These are phyloP conservation scores for Ceriops decandra DNA, from an alignment of 345 rosid genomes.

Conservation along the genomic window DNA sequence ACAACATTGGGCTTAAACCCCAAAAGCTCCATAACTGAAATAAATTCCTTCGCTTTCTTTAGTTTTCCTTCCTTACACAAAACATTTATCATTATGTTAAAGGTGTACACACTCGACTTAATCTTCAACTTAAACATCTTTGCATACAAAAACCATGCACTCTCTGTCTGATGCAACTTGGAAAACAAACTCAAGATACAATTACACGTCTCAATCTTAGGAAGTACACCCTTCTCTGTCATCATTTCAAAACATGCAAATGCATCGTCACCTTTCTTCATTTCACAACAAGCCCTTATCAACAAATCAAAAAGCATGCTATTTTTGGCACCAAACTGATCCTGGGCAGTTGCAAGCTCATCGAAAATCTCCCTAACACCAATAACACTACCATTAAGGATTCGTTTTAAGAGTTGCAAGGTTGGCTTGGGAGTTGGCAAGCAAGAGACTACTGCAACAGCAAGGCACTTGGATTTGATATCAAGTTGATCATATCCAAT, in stretches of 20 bases:
- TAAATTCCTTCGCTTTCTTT: conserved; percentile 66
- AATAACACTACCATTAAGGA: conserved; percentile 19
- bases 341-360: conserved; percentile 43
- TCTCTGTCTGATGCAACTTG: conserved; percentile 51
- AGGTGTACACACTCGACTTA: conserved; percentile 61
- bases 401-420: conserved; percentile 46
- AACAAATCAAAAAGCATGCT: conserved; percentile 52
- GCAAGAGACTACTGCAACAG: conserved; percentile 52
- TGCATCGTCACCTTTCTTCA: conserved; percentile 60
- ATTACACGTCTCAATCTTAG: conserved; percentile 72
- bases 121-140: conserved; percentile 88
- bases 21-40: conserved; percentile 54
- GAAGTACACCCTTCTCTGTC: conserved; percentile 61
- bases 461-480: conserved; percentile 55
- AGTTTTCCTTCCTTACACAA: conserved; percentile 83
- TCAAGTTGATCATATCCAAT: conserved; percentile 40
- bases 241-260: conserved; percentile 57
- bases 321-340: conserved; percentile 44
- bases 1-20: conserved; percentile 68
- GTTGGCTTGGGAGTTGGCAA: conserved; percentile 53
- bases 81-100: conserved; percentile 82
- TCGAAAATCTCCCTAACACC: conserved; percentile 41
- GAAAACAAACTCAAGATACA: conserved; percentile 53
- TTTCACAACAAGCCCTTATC: conserved; percentile 58
- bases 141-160: conserved; percentile 84